These are phyloP conservation scores for Eucalyptus coolabah DNA, from an alignment of 345 rosid genomes.

Conservation along the genomic window DNA sequence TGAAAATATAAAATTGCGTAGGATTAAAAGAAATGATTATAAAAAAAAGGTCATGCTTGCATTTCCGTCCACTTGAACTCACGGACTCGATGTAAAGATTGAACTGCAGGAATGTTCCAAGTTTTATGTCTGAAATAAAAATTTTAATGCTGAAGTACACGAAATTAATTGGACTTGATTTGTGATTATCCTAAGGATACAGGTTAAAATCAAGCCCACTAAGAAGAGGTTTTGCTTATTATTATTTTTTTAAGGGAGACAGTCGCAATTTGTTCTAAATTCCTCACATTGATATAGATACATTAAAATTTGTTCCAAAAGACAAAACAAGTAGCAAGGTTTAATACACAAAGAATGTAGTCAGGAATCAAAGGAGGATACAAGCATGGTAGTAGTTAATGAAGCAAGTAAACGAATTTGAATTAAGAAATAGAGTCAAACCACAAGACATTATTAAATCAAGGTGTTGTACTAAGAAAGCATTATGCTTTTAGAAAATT, in stretches of 20 bases:
- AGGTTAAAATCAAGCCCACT: neutral
- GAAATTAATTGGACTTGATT: neutral
- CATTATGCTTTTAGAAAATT: neutral
- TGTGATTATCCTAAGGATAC: neutral
- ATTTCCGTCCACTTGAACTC: neutral
- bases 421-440: neutral
- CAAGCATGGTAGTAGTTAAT: neutral
- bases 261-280: neutral
- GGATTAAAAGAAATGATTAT: neutral
- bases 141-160: neutral
- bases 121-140: neutral
- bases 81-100: neutral
- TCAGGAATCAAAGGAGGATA: neutral
- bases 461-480: neutral
- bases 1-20: neutral
- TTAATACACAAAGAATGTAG: neutral
- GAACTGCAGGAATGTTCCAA: neutral
- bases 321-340: neutral
- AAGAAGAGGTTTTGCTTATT: neutral
- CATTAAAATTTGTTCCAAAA: neutral
- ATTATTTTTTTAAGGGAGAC: neutral
- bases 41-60: neutral
- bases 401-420: neutral
- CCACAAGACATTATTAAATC: neutral
- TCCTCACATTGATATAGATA: neutral